phyloP scores from a whole-genome alignment of 129 eudicot genomes.

The Mikania micrantha region DNA sequence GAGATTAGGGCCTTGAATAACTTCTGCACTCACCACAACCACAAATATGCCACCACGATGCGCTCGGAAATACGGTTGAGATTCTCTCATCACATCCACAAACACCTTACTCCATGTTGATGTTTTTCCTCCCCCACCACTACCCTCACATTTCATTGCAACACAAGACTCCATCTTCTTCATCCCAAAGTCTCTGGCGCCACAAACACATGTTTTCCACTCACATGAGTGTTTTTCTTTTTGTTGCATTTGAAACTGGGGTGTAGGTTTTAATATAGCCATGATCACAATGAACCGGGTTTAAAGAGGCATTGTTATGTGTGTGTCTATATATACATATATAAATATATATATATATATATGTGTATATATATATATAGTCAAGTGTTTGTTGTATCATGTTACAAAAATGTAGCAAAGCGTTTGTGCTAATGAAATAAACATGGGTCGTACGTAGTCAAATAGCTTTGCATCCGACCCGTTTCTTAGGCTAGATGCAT shows the following conservation, averaged over 20 bases:
- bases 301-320: background rate
- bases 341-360: too few species aligned
- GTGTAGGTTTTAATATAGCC: slow-evolving; percentile 2
- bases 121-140: background rate
- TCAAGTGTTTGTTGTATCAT: slow-evolving; percentile 5
- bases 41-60: slow-evolving; percentile 56
- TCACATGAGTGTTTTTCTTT: background rate
- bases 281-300: background rate
- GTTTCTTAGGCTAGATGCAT: background rate
- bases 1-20: slow-evolving; percentile 36
- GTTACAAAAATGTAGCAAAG: background rate
- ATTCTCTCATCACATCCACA: slow-evolving; percentile 63
- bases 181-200: background rate
- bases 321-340: background rate
- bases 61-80: slow-evolving; percentile 43
- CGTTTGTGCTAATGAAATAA: slow-evolving; percentile 5
- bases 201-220: slow-evolving; percentile 2
- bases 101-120: slow-evolving; percentile 11
- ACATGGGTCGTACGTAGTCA: background rate
- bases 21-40: slow-evolving; percentile 34
- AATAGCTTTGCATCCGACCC: slow-evolving; percentile 5
- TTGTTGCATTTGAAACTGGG: slow-evolving; percentile 4
- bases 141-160: slow-evolving; percentile 3
- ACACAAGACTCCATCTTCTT: background rate
- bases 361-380: too few species aligned